Percentiles rank a stretch among this genome's conserved stretches.
These are phyloP conservation scores for Salvia rosmarinus DNA, from an alignment of 257 asterid genomes.

Conservation along the genomic window DNA sequence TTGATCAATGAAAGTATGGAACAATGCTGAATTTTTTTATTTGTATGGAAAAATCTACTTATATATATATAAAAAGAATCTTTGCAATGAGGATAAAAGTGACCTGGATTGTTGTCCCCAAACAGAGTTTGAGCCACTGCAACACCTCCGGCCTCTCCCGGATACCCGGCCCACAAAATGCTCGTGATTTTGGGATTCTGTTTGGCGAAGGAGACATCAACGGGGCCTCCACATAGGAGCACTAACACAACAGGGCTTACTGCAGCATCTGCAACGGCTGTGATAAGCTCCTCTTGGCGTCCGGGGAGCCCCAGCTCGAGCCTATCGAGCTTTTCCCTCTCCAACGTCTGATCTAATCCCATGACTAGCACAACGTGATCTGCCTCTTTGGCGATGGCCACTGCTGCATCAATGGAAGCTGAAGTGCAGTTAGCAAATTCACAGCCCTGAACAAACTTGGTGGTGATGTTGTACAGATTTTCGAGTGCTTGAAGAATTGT, in stretches of 20 bases:
- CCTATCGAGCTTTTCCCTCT: conserved; percentile 59
- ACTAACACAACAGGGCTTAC: conserved; percentile 54
- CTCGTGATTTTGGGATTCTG: conserved; percentile 52
- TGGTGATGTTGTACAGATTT: conserved; percentile 27
- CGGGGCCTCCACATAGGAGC: conserved; percentile 67
- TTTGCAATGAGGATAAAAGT: neutral
- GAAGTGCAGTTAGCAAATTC: conserved; percentile 48
- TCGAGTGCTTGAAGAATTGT: conserved; percentile 59
- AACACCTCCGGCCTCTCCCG: conserved; percentile 73
- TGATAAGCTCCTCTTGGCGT: conserved; percentile 47
- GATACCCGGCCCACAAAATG: conserved; percentile 79
- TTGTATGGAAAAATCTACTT: neutral
- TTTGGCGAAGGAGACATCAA: conserved; percentile 68
- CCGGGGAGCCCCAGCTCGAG: conserved; percentile 59
- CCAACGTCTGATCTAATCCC: conserved; percentile 68
- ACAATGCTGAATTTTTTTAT: neutral
- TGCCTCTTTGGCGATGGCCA: conserved; percentile 38
- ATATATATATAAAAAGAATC: neutral
- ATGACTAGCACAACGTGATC: conserved; percentile 61
- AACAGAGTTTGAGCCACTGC: conserved; percentile 60
- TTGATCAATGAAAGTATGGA: conserved; percentile 16
- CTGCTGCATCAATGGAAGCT: conserved; percentile 40
- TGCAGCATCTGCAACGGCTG: conserved; percentile 49
- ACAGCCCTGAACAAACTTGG: conserved; percentile 50
- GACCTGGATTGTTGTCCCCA: conserved; percentile 71